phyloP scores from a whole-genome alignment of 805 yeast species.

The Candida coquimbonensis region DNA sequence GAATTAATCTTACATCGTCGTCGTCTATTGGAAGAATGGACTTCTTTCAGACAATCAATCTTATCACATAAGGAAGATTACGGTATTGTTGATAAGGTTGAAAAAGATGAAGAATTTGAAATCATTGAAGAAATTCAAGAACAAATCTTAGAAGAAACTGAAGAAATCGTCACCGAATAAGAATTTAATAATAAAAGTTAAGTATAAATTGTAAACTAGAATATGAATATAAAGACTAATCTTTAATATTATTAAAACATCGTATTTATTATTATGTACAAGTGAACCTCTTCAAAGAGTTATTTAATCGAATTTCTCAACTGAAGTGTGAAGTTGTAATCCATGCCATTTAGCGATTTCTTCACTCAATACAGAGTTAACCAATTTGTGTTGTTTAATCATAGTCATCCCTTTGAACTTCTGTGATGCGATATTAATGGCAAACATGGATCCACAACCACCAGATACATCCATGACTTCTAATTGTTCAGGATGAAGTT shows the following conservation, averaged over 20 bases:
- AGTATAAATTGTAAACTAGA: slow-evolving; percentile 1
- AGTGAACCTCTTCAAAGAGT: no score
- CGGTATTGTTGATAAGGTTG: slow-evolving; percentile 36
- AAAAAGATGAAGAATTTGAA: slow-evolving; percentile 62
- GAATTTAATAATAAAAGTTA: not conserved
- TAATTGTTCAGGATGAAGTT: slow-evolving; percentile 54
- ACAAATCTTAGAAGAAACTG: slow-evolving; percentile 48
- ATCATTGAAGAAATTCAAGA: slow-evolving; percentile 69
- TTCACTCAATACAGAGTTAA: slow-evolving; percentile 71
- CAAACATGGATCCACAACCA: slow-evolving; percentile 98
- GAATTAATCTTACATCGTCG: slow-evolving; percentile 84
- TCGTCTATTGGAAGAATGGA: slow-evolving; percentile 80
- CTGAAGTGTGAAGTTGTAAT: slow-evolving; percentile 63
- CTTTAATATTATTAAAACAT: no score
- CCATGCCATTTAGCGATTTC: slow-evolving; percentile 96
- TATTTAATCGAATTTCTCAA: not conserved
- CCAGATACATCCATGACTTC: slow-evolving; percentile 81
- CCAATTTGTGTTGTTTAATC: slow-evolving; percentile 89
- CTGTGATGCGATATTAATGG: slow-evolving; percentile 66
- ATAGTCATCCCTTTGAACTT: slow-evolving; percentile 74
- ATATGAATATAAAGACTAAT: not conserved
- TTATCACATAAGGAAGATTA: slow-evolving; percentile 42
- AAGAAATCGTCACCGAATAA: slow-evolving; percentile 17
- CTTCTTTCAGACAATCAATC: slow-evolving; percentile 57
- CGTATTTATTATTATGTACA: no score